Evolutionary conservation across 306 rosid genomes (phyloP).

Genomic region (Luffa aegyptiaca): DNA sequence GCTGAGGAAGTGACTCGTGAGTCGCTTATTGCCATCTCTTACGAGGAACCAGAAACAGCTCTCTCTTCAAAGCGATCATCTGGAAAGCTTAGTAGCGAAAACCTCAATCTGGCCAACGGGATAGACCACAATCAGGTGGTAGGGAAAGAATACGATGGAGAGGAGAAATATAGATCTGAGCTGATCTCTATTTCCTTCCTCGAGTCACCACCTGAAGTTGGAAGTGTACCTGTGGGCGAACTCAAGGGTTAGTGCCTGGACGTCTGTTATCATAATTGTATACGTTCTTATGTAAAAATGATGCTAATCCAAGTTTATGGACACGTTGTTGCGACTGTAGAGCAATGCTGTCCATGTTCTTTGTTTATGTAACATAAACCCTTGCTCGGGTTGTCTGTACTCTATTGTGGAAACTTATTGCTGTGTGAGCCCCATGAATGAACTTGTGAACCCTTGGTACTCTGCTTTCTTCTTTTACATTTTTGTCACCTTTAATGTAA

Average conservation of each 20-base stretch:
- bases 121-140: slow-evolving; percentile 6
- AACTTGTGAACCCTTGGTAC: neutral
- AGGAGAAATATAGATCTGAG: slow-evolving; percentile 38
- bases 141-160: slow-evolving; percentile 16
- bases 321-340: neutral
- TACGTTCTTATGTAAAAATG: neutral
- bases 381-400: neutral
- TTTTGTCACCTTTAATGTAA: neutral
- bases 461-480: neutral
- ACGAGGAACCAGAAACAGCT: slow-evolving; percentile 28
- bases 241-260: slow-evolving; percentile 13
- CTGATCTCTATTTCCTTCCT: slow-evolving; percentile 40
- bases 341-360: neutral
- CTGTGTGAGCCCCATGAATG: slow-evolving; percentile 2
- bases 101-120: neutral
- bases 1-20: slow-evolving; percentile 45
- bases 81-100: slow-evolving; percentile 13
- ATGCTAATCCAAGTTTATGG: neutral
- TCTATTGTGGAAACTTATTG: neutral
- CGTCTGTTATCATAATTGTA: neutral
- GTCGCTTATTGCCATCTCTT: slow-evolving; percentile 41
- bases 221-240: slow-evolving; percentile 20
- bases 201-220: slow-evolving; percentile 30
- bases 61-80: slow-evolving; percentile 15
- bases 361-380: neutral